Conservation (phyloP, 768 basidiomycete genomes). For the Mycena olivaceomarginata region DNA sequence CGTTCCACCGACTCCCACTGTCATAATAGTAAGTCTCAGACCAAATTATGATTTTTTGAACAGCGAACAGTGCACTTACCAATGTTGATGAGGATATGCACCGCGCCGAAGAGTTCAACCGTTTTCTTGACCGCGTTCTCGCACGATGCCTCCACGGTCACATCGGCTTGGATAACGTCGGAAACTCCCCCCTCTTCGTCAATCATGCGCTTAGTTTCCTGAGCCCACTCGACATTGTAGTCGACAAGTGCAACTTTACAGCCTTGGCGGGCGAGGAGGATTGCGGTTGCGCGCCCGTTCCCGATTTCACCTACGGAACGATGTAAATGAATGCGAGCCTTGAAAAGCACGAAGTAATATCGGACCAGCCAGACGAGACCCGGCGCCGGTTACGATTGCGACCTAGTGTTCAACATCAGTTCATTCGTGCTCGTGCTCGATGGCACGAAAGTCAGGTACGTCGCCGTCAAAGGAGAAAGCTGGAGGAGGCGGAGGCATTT, state of each 20-base stretch:
- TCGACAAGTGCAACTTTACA: conserved; percentile 61
- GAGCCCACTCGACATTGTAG: conserved; percentile 58
- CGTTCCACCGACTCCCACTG: conserved; percentile 63
- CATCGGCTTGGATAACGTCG: conserved; percentile 59
- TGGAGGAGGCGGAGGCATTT: conserved; percentile 55
- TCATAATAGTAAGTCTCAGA: not conserved
- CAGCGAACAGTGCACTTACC: not conserved
- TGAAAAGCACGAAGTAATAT: not conserved
- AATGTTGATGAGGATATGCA: conserved; percentile 65
- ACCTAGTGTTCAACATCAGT: conserved; percentile 47
- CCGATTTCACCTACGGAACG: conserved; percentile 52
- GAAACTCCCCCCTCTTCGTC: conserved; percentile 58
- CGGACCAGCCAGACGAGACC: conserved; percentile 57
- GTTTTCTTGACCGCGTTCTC: conserved; percentile 58
- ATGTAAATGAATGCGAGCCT: not conserved
- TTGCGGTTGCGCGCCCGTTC: conserved; percentile 64
- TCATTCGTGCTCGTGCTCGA: not conserved
- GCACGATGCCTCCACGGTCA: conserved; percentile 58
- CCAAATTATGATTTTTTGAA: not conserved
- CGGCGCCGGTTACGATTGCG: conserved; percentile 65
- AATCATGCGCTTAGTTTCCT: conserved; percentile 63
- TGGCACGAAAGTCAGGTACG: not conserved
- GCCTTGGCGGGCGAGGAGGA: conserved; percentile 64
- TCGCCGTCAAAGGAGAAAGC: conserved; percentile 39
- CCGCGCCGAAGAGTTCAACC: conserved; percentile 58